Conservation (phyloP, 1,284 basidiomycete species). For the Cryptococcus deneoformans region DNA sequence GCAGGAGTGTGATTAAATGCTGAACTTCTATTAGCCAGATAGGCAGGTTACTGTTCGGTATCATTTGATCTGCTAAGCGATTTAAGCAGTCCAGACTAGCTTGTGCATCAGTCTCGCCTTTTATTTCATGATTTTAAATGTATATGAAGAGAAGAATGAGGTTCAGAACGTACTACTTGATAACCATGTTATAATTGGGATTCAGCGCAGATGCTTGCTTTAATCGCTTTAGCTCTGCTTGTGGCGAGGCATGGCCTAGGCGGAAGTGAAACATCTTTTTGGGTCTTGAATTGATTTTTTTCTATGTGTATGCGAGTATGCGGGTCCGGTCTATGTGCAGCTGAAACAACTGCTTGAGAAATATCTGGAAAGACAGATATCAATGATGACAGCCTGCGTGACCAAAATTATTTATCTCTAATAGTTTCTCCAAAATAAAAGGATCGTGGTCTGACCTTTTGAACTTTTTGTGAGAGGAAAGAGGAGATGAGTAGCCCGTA, state of each 20-base stretch:
- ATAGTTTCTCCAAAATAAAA: no score
- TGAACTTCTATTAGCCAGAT: constrained; percentile 37
- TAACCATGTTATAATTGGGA: constrained; percentile 32
- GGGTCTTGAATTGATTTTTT: background rate
- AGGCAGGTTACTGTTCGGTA: constrained; percentile 22
- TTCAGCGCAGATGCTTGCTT: constrained; percentile 26
- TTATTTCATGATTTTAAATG: no score
- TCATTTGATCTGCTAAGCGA: constrained; percentile 23
- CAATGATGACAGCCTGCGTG: no score
- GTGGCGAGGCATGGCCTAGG: background rate
- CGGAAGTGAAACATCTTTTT: background rate
- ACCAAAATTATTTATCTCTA: no score
- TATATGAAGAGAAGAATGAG: no score
- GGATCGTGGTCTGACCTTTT: no score
- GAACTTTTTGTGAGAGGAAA: no score
- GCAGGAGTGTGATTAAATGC: constrained; percentile 19
- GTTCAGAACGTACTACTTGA: constrained; percentile 25
- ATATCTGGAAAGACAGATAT: no score
- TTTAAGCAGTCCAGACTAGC: constrained; percentile 35
- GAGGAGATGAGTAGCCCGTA: no score
- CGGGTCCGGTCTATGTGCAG: no score
- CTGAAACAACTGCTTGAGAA: no score
- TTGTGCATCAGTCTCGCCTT: background rate
- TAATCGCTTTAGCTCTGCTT: background rate
- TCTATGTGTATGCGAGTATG: no score